Percentiles rank a stretch among this genome's conserved stretches.
phyloP scores from a whole-genome alignment of 163 green algal species.

The Scenedesmus sp. region DNA sequence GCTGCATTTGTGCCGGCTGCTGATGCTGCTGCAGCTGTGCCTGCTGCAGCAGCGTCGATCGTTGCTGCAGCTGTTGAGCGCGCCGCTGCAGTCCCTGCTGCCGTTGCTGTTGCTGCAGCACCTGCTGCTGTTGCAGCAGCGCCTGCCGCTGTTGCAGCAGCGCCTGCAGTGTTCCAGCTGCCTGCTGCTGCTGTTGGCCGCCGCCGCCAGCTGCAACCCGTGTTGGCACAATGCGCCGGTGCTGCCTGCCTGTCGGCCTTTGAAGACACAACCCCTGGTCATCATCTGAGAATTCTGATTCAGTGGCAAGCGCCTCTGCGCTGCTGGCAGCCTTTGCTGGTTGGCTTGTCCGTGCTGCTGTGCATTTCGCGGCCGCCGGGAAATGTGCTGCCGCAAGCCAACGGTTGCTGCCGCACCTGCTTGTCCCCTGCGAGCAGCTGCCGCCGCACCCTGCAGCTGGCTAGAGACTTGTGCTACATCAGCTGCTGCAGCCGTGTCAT shows the following conservation, averaged over 20 bases:
- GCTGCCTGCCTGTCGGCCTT: background rate
- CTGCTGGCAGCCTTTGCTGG: background rate
- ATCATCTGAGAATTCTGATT: background rate
- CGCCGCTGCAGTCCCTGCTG: background rate
- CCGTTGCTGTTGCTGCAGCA: background rate
- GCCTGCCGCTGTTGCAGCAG: background rate
- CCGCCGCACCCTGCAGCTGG: background rate
- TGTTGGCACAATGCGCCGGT: background rate
- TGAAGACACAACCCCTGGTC: background rate
- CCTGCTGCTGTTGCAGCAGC: background rate
- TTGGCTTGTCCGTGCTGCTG: background rate
- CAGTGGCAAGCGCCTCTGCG: background rate
- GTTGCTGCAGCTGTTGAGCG: background rate
- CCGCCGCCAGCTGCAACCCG: background rate
- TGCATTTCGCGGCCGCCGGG: background rate
- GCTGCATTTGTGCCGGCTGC: too few species aligned
- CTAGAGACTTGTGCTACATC: background rate
- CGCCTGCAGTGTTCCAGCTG: background rate
- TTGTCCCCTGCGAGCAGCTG: background rate
- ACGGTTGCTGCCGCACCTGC: background rate
- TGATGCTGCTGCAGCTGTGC: too few species aligned
- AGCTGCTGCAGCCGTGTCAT: background rate
- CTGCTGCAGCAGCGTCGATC: conserved; percentile 33
- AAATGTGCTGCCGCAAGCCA: background rate
- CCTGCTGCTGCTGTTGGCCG: background rate